phyloP scores from a whole-genome alignment of 345 rosid genomes.

The Rhodomyrtus tomentosa region DNA sequence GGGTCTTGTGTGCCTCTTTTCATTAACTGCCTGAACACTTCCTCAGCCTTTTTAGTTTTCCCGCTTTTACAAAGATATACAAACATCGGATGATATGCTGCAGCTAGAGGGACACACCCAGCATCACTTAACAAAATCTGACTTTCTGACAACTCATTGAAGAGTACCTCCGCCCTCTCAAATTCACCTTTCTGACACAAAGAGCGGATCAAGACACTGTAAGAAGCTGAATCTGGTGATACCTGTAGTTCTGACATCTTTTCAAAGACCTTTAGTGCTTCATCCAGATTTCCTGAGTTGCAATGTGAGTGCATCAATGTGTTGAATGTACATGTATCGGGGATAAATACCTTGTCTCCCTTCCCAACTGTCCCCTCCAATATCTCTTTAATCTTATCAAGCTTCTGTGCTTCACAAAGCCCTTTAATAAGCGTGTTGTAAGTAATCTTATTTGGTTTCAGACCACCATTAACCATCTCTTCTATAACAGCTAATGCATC shows the following conservation, averaged over 20 bases:
- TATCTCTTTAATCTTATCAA: slow-evolving; percentile 45
- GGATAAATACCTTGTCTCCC: slow-evolving; percentile 28
- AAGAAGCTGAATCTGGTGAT: slow-evolving; percentile 69
- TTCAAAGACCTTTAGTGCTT: slow-evolving; percentile 42
- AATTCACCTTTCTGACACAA: slow-evolving; percentile 48
- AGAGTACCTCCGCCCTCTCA: slow-evolving; percentile 49
- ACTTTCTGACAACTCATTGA: slow-evolving; percentile 44
- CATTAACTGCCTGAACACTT: slow-evolving; percentile 68
- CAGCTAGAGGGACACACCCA: slow-evolving; percentile 62
- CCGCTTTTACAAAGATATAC: slow-evolving; percentile 61
- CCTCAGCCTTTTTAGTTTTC: slow-evolving; percentile 57
- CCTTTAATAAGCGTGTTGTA: slow-evolving; percentile 71
- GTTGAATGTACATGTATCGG: slow-evolving; percentile 72
- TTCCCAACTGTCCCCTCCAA: slow-evolving; percentile 19
- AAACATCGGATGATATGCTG: slow-evolving; percentile 68
- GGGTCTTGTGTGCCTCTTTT: slow-evolving; percentile 80
- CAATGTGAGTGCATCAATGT: slow-evolving; percentile 61
- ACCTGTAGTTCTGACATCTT: slow-evolving; percentile 38
- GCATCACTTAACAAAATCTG: slow-evolving; percentile 27
- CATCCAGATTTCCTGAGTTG: slow-evolving; percentile 41
- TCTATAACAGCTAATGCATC: slow-evolving; percentile 47
- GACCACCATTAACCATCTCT: slow-evolving; percentile 38
- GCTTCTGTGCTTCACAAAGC: slow-evolving; percentile 47
- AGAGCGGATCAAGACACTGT: slow-evolving; percentile 55
- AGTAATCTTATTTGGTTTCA: slow-evolving; percentile 50